Evolutionary conservation across 805 yeast genomes (phyloP).

Genomic region (Candida schatavii): DNA sequence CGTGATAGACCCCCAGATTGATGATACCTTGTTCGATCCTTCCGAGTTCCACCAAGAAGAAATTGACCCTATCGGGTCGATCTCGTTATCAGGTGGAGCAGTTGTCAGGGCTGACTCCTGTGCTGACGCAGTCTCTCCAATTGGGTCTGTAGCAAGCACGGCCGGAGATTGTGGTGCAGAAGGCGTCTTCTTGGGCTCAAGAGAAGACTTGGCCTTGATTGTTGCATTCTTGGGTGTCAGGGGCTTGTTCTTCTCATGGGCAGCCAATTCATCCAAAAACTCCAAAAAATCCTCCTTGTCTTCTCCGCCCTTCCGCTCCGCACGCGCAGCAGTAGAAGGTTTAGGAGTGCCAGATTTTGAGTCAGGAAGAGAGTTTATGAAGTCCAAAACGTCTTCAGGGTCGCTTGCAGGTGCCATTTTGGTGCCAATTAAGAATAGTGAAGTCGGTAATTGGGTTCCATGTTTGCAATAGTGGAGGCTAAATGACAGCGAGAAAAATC

Average conservation of each 20-base stretch:
- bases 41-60: slow-evolving; percentile 74
- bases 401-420: slow-evolving; percentile 35
- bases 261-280: slow-evolving; percentile 68
- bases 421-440: too few species aligned
- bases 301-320: slow-evolving; percentile 15
- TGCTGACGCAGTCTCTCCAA: slow-evolving; percentile 1
- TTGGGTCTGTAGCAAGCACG: neutral
- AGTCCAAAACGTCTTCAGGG: slow-evolving; percentile 75
- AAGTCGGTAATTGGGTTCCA: too few species aligned
- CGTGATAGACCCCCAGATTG: slow-evolving; percentile 67
- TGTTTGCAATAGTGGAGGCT: too few species aligned
- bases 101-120: neutral
- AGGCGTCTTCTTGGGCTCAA: slow-evolving; percentile 30
- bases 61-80: slow-evolving; percentile 64
- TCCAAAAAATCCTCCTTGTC: slow-evolving; percentile 48
- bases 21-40: slow-evolving; percentile 63
- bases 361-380: slow-evolving; percentile 76
- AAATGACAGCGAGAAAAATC: too few species aligned
- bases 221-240: slow-evolving; percentile 6
- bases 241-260: slow-evolving; percentile 44
- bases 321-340: slow-evolving; percentile 21
- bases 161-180: neutral
- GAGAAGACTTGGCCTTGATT: slow-evolving; percentile 16
- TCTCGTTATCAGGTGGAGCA: slow-evolving; percentile 6
- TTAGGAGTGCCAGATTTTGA: slow-evolving; percentile 33